phyloP scores from a whole-genome alignment of 257 asterid species.

The Apocynum venetum region DNA sequence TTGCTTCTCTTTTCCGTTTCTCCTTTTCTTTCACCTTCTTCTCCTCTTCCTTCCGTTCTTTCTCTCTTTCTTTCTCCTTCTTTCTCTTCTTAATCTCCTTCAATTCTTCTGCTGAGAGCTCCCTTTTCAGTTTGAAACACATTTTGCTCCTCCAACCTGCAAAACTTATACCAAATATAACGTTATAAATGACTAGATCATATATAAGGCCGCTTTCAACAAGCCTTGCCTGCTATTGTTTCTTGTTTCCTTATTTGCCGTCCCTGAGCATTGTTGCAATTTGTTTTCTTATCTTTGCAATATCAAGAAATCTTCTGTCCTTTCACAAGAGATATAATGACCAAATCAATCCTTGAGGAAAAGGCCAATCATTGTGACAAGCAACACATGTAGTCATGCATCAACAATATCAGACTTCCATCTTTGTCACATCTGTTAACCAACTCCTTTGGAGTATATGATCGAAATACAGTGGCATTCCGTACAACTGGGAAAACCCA shows the following conservation, averaged over 20 bases:
- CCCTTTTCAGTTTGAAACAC: slow-evolving; percentile 22
- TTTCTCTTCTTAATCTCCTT: slow-evolving; percentile 13
- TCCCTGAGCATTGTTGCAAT: background rate
- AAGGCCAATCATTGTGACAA: background rate
- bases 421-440: background rate
- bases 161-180: background rate
- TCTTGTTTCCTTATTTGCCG: background rate
- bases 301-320: background rate
- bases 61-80: slow-evolving; percentile 4
- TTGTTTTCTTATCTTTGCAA: slow-evolving; percentile 3
- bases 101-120: slow-evolving; percentile 23
- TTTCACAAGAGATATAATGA: background rate
- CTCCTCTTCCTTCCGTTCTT: background rate
- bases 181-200: background rate
- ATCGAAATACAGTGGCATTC: too few species aligned
- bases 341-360: background rate
- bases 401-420: too few species aligned
- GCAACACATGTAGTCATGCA: background rate
- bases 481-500: too few species aligned
- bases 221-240: background rate
- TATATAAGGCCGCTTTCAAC: too few species aligned
- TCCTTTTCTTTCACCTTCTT: slow-evolving; percentile 17
- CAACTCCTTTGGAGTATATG: too few species aligned
- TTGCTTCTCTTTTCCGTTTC: slow-evolving; percentile 13
- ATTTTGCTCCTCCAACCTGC: slow-evolving; percentile 1